Percentiles rank a stretch among this genome's conserved stretches.
Conservation (phyloP, 129 eudicot species). For the Flaveria trinervia region DNA sequence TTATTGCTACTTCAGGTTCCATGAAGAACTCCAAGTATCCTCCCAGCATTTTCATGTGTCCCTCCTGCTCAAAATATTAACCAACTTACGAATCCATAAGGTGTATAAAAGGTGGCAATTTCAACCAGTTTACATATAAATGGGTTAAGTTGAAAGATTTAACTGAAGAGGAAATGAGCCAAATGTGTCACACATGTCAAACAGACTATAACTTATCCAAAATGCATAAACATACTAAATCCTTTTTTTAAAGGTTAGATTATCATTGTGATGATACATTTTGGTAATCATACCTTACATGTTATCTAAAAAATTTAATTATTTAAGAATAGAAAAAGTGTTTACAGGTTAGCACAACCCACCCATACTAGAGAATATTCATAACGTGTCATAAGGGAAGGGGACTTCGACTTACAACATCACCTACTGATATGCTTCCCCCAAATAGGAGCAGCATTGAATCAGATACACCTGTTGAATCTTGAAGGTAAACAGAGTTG, state of each 20-base stretch:
- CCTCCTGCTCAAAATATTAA: constrained; percentile 47
- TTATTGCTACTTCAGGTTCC: constrained; percentile 57
- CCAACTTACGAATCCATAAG: neutral
- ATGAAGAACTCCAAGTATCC: constrained; percentile 88
- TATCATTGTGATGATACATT: neutral
- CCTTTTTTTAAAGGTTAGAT: neutral
- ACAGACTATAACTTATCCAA: neutral
- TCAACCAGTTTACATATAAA: neutral
- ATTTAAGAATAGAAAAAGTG: neutral
- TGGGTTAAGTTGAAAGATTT: neutral
- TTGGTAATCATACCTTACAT: constrained; percentile 1
- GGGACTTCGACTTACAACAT: constrained; percentile 46
- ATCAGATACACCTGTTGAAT: constrained; percentile 88
- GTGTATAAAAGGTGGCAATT: neutral
- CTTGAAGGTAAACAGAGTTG: constrained; percentile 74
- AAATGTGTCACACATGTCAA: too few relatives aligned
- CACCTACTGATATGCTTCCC: constrained; percentile 63
- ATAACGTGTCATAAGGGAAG: neutral
- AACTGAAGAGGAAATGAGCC: too few relatives aligned
- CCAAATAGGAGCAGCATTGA: constrained; percentile 79
- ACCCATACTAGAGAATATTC: neutral
- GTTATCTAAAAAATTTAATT: neutral
- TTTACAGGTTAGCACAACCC: neutral
- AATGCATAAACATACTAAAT: constrained; percentile 5
- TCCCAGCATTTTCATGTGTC: constrained; percentile 80